phyloP scores from a whole-genome alignment of 129 eudicot genomes.

The Centaurea solstitialis region DNA sequence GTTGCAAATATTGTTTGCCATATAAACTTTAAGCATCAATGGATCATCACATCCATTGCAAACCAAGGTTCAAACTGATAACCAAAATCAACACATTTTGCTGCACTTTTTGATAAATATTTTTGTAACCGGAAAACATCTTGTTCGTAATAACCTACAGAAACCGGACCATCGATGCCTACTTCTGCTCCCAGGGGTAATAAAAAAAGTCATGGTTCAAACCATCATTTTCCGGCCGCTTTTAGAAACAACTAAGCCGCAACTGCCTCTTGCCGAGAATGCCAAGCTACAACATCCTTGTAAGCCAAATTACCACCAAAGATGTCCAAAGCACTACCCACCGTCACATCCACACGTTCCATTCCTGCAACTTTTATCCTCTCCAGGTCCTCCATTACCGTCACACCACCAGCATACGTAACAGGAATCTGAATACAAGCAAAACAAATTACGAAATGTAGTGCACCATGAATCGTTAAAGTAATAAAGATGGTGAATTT shows the following conservation, averaged over 20 bases:
- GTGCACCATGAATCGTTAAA: neutral
- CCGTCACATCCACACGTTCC: constrained; percentile 88
- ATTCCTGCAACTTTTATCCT: constrained; percentile 75
- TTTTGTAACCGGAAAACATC: neutral
- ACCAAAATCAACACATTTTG: neutral
- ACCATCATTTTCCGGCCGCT: neutral
- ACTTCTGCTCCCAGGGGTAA: neutral
- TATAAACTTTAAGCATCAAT: neutral
- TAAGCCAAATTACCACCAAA: constrained; percentile 86
- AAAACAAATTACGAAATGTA: no score
- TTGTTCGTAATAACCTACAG: neutral
- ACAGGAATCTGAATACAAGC: constrained; percentile 69
- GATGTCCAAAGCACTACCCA: constrained; percentile 93
- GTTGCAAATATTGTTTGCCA: no score
- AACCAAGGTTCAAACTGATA: neutral
- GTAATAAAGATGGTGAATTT: neutral
- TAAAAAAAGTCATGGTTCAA: neutral
- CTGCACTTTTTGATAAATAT: neutral
- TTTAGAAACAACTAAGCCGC: constrained; percentile 27
- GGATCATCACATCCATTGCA: neutral
- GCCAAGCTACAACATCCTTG: constrained; percentile 92
- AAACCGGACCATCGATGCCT: neutral
- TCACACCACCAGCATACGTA: constrained; percentile 97
- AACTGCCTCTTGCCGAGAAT: constrained; percentile 49
- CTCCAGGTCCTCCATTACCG: constrained; percentile 75